Base-by-base conservation (phyloP, 139 green algal genomes). In the Bryopsis sp. region DNA sequence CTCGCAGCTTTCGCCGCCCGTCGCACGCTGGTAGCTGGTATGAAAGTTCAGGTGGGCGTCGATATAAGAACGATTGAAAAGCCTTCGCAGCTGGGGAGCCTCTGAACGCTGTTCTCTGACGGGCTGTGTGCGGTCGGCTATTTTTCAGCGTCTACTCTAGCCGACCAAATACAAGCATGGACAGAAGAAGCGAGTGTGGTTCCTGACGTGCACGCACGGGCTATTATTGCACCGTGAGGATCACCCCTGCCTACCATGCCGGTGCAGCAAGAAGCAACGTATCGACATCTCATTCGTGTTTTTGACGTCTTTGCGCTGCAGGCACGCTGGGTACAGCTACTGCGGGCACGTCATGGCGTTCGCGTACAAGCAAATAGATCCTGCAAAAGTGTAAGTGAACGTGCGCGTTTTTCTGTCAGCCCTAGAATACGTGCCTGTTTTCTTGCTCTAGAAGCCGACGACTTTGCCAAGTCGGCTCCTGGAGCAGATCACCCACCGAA, bases 311-410 rank as follows among this genome's bases (percentile, higher is more conserved):
- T 47, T 63, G 58, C 65, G 35, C 26, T 58, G 26, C 66, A 82
- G 74, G 6, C 90, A 96, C 72, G 90, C 90, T 7, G 90, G 90
- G 2, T 93, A 94, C 68, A 61, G 73, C 3, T 96, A 93, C 66
- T 93, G 84, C 47, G 90, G 90, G 1, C 83, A 93, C 47, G 82
- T 93, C 5, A 89, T 92, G 78, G 89, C 89, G 0, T 74, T 92
- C 46, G 85, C 86, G 0, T 96, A 94, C 78, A 79, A 73, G 7
- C 66, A 86, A 58, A 87, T 96, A 2, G 68, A 90, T 33, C 72
- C 85, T 11, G 50, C 47, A 22, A 67, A 75, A 62, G 81, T 91
- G 89, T 96, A 67, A 82, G 85, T 79, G 54, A n/a, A 63, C n/a
- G 8, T 7, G 7, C 7, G 54, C n/a, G n/a, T 63, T 29, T 19